Evolutionary conservation across 768 basidiomycete species (phyloP), one percentile per base, ranked within the genome.

Genomic region (Kwoniella dendrophila): DNA sequence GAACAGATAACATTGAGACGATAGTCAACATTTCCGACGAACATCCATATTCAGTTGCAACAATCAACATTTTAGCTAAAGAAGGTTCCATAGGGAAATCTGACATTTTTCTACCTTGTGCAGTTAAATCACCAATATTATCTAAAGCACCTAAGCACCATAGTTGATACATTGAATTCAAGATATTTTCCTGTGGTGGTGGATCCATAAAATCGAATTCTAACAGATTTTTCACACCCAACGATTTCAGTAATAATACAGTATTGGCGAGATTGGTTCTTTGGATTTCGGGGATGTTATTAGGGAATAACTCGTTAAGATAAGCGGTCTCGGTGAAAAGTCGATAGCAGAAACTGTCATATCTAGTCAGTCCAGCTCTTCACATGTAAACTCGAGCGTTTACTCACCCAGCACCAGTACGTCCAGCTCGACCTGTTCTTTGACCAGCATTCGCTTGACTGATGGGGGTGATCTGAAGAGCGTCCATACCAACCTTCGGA

Each of bases 141-240:
- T 98, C 92, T 26, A 99, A 84, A 7, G 96, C 96, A 34, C 94
- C 94, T 32, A 99, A 87, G 2, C 97, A 94, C 96, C 96, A 99
- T 34, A 99, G 86, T 77, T 98, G 96, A 78, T 97, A 99, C 93
- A 97, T 97, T 5, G 95, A 98, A 77, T 98, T 97, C 44, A 99
- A 83, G 70, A 98, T 99, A 76, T 97, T 97, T 55, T 91, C 90
- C 84, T 95, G 93, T n/a, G 96, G 96, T 22, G 96, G 96, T n/a
- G 96, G 96, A 77, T 99, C 96, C 96, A 99, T 98, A 76, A 99
- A 99, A 80, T 98, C 95, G 74, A 98, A 99, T 80, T 99, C 95
- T 22, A 99, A 84, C 41, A 97, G 80, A 76, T 98, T 92, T 82
- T 96, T 96, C 41, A 99, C 96, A 10, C 96, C 95, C 4, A 99